Evolutionary conservation across 176 grass and related monocot species (phyloP).

Genomic region (Eragrostis nindensis): DNA sequence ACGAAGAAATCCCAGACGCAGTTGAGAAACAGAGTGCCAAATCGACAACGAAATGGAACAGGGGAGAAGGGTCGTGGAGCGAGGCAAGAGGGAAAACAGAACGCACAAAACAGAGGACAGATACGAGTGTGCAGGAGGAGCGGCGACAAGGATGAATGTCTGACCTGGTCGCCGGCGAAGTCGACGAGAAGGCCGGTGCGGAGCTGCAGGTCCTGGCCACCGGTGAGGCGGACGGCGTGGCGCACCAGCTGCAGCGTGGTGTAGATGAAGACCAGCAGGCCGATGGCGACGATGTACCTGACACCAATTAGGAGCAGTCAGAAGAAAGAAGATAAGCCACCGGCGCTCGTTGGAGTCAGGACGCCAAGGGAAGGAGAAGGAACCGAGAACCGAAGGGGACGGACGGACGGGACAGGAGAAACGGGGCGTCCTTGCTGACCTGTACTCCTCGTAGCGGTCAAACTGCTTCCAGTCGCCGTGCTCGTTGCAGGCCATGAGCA

Average conservation of each 20-base stretch:
- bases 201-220: constrained; percentile 61
- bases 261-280: constrained; percentile 70
- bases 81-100: background rate
- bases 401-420: background rate
- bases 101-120: background rate
- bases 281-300: constrained; percentile 78
- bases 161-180: constrained; percentile 88
- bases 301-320: background rate
- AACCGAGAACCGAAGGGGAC: no score
- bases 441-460: constrained; percentile 72
- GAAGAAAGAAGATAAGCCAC: no score
- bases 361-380: no score
- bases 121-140: background rate
- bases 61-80: background rate
- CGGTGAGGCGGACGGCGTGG: constrained; percentile 56
- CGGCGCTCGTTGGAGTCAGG: no score
- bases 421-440: background rate
- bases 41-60: no score
- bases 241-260: constrained; percentile 64
- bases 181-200: constrained; percentile 54
- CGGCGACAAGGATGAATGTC: background rate
- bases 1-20: no score
- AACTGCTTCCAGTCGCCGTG: constrained; percentile 76
- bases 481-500: constrained; percentile 68
- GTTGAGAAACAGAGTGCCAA: background rate